Evolutionary conservation across 495 filamentous ascomycete genomes (phyloP), one percentile per base, ranked within the genome.

Genomic region (Neurospora sp.): DNA sequence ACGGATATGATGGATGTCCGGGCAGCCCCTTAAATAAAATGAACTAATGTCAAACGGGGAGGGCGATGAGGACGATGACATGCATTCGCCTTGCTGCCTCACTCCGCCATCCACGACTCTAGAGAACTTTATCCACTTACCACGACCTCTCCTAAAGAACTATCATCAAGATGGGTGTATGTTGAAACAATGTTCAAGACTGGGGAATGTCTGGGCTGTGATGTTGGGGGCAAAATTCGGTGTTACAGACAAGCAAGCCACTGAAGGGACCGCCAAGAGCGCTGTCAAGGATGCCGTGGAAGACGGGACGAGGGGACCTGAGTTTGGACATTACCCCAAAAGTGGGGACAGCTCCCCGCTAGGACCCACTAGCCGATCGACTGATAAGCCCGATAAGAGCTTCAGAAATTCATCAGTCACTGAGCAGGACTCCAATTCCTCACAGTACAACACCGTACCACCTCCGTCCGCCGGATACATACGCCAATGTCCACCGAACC

Each of bases 351-450:
- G 9, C 38, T 23, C 23, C 38, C 69, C 69, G 70, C 69, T 42
- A n/a, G 37, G 44, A 62, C 70, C 27, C 70, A 37, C 54, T 39
- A 42, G 71, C 69, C 20, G 72, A 27, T 44, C n/a, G 16, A 62
- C 35, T 72, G 74, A 79, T 78, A 74, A 76, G 14, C 27, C 54
- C 54, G 78, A 70, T 78, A 79, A 75, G 78, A 77, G 73, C 73
- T 78, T 74, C 69, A 75, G 73, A 79, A 76, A 72, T 49, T 66
- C 27, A 60, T 27, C 42, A 31, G 27, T 62, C 27, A 62, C 14
- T 16, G 46, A 72, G 38, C 70, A 42, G 11, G 41, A 72, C 31
- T 16, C 23, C 69, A 10, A 60, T 40, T 38, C 72, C 70, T 38
- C 54, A 18, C n/a, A 72, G 35, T 69, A 23, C 8, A 39, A 23